Base-by-base conservation (phyloP, 495 filamentous ascomycete species). In the Rusavskia elegans region DNA sequence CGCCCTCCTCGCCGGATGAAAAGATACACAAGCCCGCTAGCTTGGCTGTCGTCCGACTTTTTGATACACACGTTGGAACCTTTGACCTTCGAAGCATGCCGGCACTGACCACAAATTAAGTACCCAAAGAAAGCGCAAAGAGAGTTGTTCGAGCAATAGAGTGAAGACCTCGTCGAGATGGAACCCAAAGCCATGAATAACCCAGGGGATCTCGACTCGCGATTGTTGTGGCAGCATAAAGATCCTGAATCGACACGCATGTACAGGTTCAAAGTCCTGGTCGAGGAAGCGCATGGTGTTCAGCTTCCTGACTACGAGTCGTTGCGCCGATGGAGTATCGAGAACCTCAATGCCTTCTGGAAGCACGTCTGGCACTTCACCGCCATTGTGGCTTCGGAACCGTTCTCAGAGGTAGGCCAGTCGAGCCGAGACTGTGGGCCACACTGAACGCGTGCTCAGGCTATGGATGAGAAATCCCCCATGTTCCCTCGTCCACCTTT, bases 401-500 rank as follows among this genome's bases (percentile, higher is more conserved):
- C 70, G 4, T 88, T 80, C 63, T 65, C 74, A 14, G 63, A 73
- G 56, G 84, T 87, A 61, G 3, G 44, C 9, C 44, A 46, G 44
- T 10, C 44, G 5, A 46, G 10, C 21, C 23, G 44, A 29, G 19
- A 29, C 23, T 16, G 5, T 1, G 8, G 5, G 16, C 8, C 20
- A 46, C 44, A n/a, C 44, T 46, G 44, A 46, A 46, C 23, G 19
- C 21, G 7, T 9, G 20, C 41, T 30, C 64, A 93, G 87, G 84
- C 87, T 23, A 67, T 96, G 14, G 72, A 81, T 30, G 65, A 76
- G 30, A 62, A 75, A 45, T 70, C 79, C 2, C 64, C 75, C 19
- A 82, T 98, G 68, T 96, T 92, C 60, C 92, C 92, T 13, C 77
- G 85, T 38, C 89, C 92, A 1, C 67, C 73, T 25, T 96, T 94